Conservation (phyloP, 352 stramenopile genomes). For the Phytophthora fragariae region DNA sequence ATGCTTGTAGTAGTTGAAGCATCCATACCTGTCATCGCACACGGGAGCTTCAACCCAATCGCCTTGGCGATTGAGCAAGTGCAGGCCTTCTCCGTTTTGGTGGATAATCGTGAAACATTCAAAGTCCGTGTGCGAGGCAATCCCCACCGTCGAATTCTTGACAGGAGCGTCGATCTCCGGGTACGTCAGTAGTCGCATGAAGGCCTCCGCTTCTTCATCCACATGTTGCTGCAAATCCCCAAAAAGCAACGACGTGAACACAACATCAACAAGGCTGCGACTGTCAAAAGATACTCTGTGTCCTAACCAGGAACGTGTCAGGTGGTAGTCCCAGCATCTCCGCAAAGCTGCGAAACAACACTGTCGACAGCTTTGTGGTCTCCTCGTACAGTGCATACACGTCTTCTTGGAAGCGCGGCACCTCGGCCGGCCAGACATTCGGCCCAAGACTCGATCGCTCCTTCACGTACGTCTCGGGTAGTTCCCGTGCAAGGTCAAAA, state of each 20-base stretch:
- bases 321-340: slow-evolving; percentile 76
- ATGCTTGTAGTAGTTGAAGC: neutral
- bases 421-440: slow-evolving; percentile 77
- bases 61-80: slow-evolving; percentile 66
- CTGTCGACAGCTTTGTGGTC: slow-evolving; percentile 67
- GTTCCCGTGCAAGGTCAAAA: slow-evolving; percentile 76
- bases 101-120: slow-evolving; percentile 90
- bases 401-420: slow-evolving; percentile 69
- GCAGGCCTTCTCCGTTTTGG: slow-evolving; percentile 77
- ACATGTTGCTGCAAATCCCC: slow-evolving; percentile 64
- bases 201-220: slow-evolving; percentile 72
- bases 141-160: slow-evolving; percentile 77
- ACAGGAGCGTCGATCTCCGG: slow-evolving; percentile 51
- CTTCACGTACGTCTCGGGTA: slow-evolving; percentile 61
- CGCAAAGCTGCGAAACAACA: slow-evolving; percentile 80
- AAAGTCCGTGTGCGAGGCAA: slow-evolving; percentile 87
- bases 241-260: slow-evolving; percentile 15
- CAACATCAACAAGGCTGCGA: slow-evolving; percentile 12
- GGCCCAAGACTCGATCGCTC: slow-evolving; percentile 74
- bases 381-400: slow-evolving; percentile 80
- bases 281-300: neutral
- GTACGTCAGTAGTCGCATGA: slow-evolving; percentile 85
- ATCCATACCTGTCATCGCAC: slow-evolving; percentile 61
- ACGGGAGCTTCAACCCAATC: slow-evolving; percentile 78
- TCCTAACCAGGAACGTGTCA: slow-evolving; percentile 67